These are phyloP conservation scores for Fusarium torreyae DNA, from an alignment of 2,329 filamentous ascomycete genomes.

Conservation along the genomic window DNA sequence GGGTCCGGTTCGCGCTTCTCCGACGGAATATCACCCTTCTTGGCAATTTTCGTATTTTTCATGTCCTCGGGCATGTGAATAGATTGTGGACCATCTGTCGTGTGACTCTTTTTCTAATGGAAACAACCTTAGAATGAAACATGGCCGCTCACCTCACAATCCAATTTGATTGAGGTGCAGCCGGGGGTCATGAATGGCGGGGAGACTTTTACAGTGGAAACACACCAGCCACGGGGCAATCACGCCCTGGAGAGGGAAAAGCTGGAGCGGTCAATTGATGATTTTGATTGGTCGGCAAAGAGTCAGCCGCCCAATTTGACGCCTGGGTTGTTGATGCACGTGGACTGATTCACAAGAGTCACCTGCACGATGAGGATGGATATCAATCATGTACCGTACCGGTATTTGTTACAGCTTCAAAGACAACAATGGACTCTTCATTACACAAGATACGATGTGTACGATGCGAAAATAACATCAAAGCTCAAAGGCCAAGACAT, in stretches of 20 bases:
- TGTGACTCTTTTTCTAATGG: conserved; percentile 4
- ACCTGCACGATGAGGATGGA: conserved; percentile 6
- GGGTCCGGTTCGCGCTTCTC: conserved; percentile 8
- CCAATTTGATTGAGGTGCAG: background rate
- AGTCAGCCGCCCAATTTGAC: conserved; percentile 37
- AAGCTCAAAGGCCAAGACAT: no score
- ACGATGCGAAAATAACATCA: no score
- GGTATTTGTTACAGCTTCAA: no score
- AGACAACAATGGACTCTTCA: no score
- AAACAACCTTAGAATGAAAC: no score
- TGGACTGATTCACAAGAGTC: conserved; percentile 26
- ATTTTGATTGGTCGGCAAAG: conserved; percentile 24
- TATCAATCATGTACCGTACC: background rate
- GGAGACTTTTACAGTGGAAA: conserved; percentile 12
- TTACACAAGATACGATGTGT: no score
- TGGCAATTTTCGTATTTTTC: conserved; percentile 25
- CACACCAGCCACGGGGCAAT: conserved; percentile 17
- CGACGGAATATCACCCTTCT: conserved; percentile 3
- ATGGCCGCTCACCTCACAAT: background rate
- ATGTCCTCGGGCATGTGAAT: conserved; percentile 11
- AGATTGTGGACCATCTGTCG: background rate
- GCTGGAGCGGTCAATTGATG: conserved; percentile 36
- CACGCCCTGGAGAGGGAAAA: conserved; percentile 15
- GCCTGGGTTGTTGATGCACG: conserved; percentile 30
- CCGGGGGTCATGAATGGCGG: conserved; percentile 10